These are phyloP conservation scores for Uncinocarpus reesii DNA, from an alignment of 2,329 filamentous ascomycete species.

Conservation along the genomic window DNA sequence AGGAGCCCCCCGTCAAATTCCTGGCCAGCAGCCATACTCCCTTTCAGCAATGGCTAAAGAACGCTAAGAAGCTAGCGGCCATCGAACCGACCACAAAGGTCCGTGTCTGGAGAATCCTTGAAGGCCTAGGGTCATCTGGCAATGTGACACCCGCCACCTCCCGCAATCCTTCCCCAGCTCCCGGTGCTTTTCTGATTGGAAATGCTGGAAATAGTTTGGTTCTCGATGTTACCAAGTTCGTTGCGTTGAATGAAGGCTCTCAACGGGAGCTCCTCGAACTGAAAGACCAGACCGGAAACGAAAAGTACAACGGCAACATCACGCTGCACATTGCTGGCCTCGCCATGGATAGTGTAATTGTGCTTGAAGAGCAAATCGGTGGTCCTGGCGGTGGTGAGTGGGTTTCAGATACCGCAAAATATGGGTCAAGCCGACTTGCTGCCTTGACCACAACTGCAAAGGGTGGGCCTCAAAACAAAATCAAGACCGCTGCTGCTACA, in stretches of 20 bases:
- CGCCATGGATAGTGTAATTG: constrained; percentile 60
- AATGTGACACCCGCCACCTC: constrained; percentile 37
- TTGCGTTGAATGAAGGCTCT: constrained; percentile 49
- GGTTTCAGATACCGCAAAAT: constrained; percentile 40
- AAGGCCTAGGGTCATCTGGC: constrained; percentile 37
- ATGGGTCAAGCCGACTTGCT: constrained; percentile 36
- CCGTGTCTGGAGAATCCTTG: constrained; percentile 58
- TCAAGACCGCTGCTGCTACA: constrained; percentile 33
- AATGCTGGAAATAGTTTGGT: constrained; percentile 43
- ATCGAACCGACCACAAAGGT: constrained; percentile 65
- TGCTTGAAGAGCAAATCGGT: constrained; percentile 70
- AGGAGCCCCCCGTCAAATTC: constrained; percentile 53
- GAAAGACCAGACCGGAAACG: constrained; percentile 60
- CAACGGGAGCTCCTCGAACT: constrained; percentile 55
- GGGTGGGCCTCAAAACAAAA: constrained; percentile 25
- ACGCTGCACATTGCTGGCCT: constrained; percentile 58
- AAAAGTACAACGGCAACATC: constrained; percentile 65
- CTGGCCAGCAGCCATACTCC: constrained; percentile 60
- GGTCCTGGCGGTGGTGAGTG: constrained; percentile 46
- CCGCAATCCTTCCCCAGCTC: constrained; percentile 36
- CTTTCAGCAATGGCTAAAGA: constrained; percentile 64
- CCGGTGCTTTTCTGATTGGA: constrained; percentile 34
- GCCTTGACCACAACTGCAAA: constrained; percentile 38
- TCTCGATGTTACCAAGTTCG: constrained; percentile 54
- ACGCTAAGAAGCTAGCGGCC: constrained; percentile 57